phyloP scores from a whole-genome alignment of 2,329 filamentous ascomycete genomes.

The Onygenales sp. region DNA sequence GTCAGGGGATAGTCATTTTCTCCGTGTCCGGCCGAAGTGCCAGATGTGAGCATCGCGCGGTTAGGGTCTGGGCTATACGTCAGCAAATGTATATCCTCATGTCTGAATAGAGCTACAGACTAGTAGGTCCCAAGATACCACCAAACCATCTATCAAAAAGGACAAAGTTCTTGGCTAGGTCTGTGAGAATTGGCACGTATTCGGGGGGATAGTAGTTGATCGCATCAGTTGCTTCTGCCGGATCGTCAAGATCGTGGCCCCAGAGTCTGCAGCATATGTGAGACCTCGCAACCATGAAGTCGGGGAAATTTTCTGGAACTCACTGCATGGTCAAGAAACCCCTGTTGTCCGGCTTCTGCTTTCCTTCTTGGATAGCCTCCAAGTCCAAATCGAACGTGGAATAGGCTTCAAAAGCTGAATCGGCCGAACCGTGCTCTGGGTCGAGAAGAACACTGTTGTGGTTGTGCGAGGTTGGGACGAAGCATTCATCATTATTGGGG shows the following conservation, averaged over 20 bases:
- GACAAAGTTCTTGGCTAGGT: slow-evolving; percentile 32
- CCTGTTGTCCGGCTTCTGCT: slow-evolving; percentile 21
- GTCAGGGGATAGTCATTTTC: slow-evolving; percentile 22
- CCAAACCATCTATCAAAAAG: slow-evolving; percentile 40
- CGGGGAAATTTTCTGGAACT: not conserved
- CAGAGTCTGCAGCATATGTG: slow-evolving; percentile 32
- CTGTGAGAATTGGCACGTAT: slow-evolving; percentile 33
- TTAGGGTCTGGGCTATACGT: slow-evolving; percentile 36
- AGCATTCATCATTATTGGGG: slow-evolving; percentile 14
- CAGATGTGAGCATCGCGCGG: slow-evolving; percentile 23
- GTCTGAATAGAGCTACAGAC: not conserved
- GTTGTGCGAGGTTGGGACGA: slow-evolving; percentile 27
- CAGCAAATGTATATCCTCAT: not conserved
- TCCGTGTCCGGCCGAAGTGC: slow-evolving; percentile 25
- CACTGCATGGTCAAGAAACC: slow-evolving; percentile 21
- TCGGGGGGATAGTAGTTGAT: slow-evolving; percentile 38
- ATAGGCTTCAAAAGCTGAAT: slow-evolving; percentile 38
- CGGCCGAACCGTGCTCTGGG: slow-evolving; percentile 33
- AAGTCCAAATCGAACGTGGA: slow-evolving; percentile 32
- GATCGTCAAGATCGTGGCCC: slow-evolving; percentile 20
- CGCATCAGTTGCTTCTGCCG: slow-evolving; percentile 28
- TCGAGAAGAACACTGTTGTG: slow-evolving; percentile 35
- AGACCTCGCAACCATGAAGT: slow-evolving; percentile 10
- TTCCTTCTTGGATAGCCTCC: slow-evolving; percentile 23
- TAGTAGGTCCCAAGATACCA: slow-evolving; percentile 32